Base-by-base conservation (phyloP, 306 rosid species). In the Lathyrus oleraceus region DNA sequence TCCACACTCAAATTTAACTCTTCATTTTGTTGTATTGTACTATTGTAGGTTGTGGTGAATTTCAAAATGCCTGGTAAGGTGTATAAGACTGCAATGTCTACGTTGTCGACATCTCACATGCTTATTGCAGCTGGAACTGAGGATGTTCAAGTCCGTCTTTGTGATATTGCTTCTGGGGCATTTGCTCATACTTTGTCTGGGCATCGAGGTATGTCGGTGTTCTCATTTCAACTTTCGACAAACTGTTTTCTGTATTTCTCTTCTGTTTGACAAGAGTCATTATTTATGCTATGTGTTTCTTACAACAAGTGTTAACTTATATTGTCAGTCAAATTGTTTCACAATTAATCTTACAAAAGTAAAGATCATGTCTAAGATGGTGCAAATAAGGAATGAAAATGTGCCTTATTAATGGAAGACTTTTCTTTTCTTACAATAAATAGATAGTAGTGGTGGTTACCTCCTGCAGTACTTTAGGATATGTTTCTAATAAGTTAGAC, bases 111-210 rank as follows among this genome's bases (percentile, higher is more conserved):
- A 10, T 88, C 97, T 20, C 96, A 94, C 78, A 94, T 82, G 92
- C 85, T 94, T 40, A 83, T 94, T 58, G 99, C 96, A 35, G 92
- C 89, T 45, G 97, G 83, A 42, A 88, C 99, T n/a, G 95, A 91
- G 75, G 99, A 94, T 78, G 99, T 94, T 8, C 99, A 94, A 67
- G 99, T 94, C 67, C 96, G 97, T 64, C 97, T 94, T 43, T 94
- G 99, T 77, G 97, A 94, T 86, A 87, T 94, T 74, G 77, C 96
- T 72, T 87, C 99, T 0, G 99, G 99, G 39, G 96, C 96, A 27
- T 88, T 88, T 77, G 76, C 95, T 87, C 96, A 94, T 74, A 94
- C 96, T 15, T 73, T 91, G 67, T 94, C 99, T 19, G 99, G 97
- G 61, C 99, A 94, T 54, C 96, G 96, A 12, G 97, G 97, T 94